Conservation (phyloP, 345 rosid genomes). For the Citrus medica region DNA sequence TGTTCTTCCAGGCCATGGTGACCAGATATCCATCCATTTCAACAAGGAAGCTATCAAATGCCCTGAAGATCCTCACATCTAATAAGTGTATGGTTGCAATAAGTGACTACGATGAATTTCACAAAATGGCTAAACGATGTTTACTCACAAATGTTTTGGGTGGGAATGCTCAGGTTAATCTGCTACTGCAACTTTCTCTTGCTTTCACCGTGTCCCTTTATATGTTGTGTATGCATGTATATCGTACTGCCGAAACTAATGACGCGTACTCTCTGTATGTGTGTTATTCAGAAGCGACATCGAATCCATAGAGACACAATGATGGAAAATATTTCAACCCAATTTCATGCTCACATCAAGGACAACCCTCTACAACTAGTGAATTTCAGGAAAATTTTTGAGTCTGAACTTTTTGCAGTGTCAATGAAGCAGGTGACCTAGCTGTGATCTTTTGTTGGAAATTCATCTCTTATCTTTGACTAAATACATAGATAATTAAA, state of each 20-base stretch:
- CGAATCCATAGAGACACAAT: constrained; percentile 54
- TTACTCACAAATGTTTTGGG: constrained; percentile 57
- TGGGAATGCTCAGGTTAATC: constrained; percentile 69
- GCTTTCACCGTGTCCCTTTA: background rate
- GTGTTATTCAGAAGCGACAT: constrained; percentile 46
- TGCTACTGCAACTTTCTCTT: background rate
- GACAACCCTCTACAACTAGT: constrained; percentile 37
- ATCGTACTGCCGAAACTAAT: background rate
- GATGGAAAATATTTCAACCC: constrained; percentile 46
- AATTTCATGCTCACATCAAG: constrained; percentile 36
- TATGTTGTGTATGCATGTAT: background rate
- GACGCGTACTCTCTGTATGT: background rate
- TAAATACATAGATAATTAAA: background rate
- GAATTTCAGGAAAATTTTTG: constrained; percentile 73
- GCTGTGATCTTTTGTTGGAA: constrained; percentile 7
- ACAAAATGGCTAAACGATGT: constrained; percentile 56
- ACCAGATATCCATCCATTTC: constrained; percentile 74
- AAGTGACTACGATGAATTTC: constrained; percentile 82
- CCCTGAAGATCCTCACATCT: constrained; percentile 58
- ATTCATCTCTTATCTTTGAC: background rate
- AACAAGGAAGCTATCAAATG: constrained; percentile 68
- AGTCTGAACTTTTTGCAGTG: constrained; percentile 66
- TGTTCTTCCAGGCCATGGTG: constrained; percentile 70
- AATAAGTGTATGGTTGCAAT: constrained; percentile 82
- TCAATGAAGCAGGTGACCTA: constrained; percentile 58